Conservation (phyloP, 2,329 filamentous ascomycete species). For the Trichophyton benhamiae region DNA sequence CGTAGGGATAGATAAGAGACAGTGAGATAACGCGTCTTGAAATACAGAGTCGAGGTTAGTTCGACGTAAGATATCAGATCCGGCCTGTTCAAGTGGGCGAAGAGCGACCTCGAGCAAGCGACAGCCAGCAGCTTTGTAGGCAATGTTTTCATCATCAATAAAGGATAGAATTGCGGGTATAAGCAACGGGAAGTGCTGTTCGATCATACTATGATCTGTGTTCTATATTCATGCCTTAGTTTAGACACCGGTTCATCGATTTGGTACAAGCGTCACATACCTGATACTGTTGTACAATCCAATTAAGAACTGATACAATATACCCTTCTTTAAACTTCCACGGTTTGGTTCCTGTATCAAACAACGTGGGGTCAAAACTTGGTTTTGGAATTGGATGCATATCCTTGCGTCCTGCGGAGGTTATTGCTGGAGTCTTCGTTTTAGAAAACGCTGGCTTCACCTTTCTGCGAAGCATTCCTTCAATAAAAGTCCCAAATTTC, state of each 20-base stretch:
- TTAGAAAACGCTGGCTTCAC: conserved; percentile 33
- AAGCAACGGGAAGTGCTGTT: conserved; percentile 34
- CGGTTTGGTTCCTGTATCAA: conserved; percentile 28
- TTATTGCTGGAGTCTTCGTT: conserved; percentile 31
- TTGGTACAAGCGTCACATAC: conserved; percentile 16
- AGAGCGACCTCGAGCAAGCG: conserved; percentile 26
- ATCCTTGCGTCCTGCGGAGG: conserved; percentile 33
- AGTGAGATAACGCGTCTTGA: conserved; percentile 41
- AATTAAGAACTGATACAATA: conserved; percentile 24
- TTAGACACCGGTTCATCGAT: neutral
- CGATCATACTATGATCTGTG: conserved; percentile 21
- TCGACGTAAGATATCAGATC: conserved; percentile 30
- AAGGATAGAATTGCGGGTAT: conserved; percentile 33
- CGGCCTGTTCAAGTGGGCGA: conserved; percentile 22
- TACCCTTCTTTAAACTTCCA: conserved; percentile 30
- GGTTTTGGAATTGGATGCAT: conserved; percentile 27
- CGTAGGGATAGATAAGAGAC: conserved; percentile 62
- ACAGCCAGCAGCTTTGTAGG: conserved; percentile 31
- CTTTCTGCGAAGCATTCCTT: conserved; percentile 20
- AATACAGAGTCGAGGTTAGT: conserved; percentile 37
- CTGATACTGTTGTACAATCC: conserved; percentile 27
- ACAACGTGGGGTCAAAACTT: conserved; percentile 25
- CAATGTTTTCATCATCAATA: conserved; percentile 30
- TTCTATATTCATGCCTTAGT: conserved; percentile 15
- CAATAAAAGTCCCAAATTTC: conserved; percentile 16